phyloP scores from a whole-genome alignment of 179 eudicot species.

The Actinidia polygama region DNA sequence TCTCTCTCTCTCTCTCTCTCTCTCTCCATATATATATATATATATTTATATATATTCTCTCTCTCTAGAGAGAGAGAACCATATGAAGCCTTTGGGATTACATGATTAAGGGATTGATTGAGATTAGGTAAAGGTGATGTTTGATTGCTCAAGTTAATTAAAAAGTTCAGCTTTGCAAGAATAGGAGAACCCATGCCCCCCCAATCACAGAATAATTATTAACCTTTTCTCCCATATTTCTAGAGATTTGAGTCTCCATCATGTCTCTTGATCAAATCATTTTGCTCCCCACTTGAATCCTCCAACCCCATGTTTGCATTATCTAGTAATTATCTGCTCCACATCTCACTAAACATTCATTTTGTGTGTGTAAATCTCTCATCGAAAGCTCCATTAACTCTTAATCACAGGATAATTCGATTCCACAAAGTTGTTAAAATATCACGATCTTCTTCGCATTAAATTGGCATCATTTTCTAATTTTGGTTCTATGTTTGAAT shows the following conservation, averaged over 20 bases:
- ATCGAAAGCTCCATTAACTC: background rate
- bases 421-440: too few relatives aligned
- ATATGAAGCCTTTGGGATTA: slow-evolving; percentile 11
- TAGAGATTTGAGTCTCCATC: slow-evolving; percentile 6
- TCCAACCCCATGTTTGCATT: background rate
- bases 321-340: background rate
- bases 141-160: background rate
- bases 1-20: too few relatives aligned
- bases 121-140: slow-evolving; percentile 20
- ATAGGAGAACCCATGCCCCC: background rate
- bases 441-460: too few relatives aligned
- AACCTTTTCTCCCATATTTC: slow-evolving; percentile 15
- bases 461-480: too few relatives aligned
- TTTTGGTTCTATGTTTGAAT: too few relatives aligned
- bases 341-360: background rate
- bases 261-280: slow-evolving; percentile 26
- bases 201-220: background rate
- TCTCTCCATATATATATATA: too few relatives aligned
- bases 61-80: background rate
- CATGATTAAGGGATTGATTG: slow-evolving; percentile 27
- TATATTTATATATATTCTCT: too few relatives aligned
- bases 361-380: background rate
- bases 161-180: background rate
- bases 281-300: slow-evolving; percentile 24
- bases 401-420: too few relatives aligned